A percentile compares a stretch with the other conserved stretches of the same genome.
These are phyloP conservation scores for Naganishia albida DNA, from an alignment of 1,284 basidiomycete species.

Conservation along the genomic window DNA sequence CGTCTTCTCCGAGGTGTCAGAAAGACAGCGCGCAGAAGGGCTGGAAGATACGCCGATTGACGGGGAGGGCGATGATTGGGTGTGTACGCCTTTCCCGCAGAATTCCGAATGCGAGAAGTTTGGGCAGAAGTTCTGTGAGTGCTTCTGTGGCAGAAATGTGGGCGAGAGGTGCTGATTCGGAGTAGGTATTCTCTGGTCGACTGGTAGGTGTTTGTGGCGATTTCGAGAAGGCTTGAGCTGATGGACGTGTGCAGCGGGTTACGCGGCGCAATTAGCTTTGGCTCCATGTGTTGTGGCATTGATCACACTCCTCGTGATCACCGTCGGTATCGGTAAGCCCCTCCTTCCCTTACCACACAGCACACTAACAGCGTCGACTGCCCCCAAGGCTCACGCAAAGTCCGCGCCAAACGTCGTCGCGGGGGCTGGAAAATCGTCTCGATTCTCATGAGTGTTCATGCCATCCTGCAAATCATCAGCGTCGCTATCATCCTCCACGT, in stretches of 20 bases:
- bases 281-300: slow-evolving; percentile 51
- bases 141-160: background rate
- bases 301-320: slow-evolving; percentile 52
- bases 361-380: background rate
- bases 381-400: slow-evolving; percentile 44
- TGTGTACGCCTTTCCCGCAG: slow-evolving; percentile 50
- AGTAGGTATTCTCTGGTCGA: slow-evolving; percentile 33
- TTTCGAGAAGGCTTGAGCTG: background rate
- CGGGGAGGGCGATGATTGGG: slow-evolving; percentile 41
- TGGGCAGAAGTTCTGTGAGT: slow-evolving; percentile 50
- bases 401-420: slow-evolving; percentile 49
- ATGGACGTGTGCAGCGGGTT: slow-evolving; percentile 45
- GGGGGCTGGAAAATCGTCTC: slow-evolving; percentile 55
- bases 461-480: slow-evolving; percentile 46
- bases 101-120: slow-evolving; percentile 52
- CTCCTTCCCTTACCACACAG: no score
- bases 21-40: background rate
- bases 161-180: background rate
- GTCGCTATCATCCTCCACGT: slow-evolving; percentile 49
- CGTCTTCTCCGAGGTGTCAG: background rate
- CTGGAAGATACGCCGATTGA: slow-evolving; percentile 34
- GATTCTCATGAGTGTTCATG: slow-evolving; percentile 51
- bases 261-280: slow-evolving; percentile 50
- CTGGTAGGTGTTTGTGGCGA: slow-evolving; percentile 13
- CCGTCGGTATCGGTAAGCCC: slow-evolving; percentile 35